phyloP scores from a whole-genome alignment of 176 grass and related monocot genomes.

The Oryza brachyantha region DNA sequence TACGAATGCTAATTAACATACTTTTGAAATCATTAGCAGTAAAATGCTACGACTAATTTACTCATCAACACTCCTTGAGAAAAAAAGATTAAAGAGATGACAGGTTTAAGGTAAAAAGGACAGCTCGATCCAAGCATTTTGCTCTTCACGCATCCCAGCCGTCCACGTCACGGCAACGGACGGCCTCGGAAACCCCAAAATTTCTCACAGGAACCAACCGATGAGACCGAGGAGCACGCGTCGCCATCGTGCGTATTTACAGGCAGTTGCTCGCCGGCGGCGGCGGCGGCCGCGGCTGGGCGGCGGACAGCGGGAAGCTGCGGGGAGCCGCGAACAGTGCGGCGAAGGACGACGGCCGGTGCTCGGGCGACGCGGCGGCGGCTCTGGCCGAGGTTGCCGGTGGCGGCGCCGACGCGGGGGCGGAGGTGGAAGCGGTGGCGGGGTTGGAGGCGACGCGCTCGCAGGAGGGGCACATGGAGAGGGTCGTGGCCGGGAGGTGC shows the following conservation, averaged over 20 bases:
- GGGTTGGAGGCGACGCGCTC: constrained; percentile 64
- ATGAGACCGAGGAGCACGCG: neutral
- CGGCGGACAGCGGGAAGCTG: constrained; percentile 26
- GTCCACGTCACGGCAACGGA: constrained; percentile 34
- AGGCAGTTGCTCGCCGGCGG: constrained; percentile 39
- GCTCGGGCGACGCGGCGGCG: neutral
- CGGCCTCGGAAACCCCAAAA: constrained; percentile 43
- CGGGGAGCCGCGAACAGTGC: constrained; percentile 50
- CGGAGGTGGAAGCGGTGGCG: constrained; percentile 3
- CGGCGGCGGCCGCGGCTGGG: constrained; percentile 34
- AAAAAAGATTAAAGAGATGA: neutral
- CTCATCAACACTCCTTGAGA: neutral
- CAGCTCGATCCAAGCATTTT: constrained; percentile 13
- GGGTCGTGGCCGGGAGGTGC: constrained; percentile 83
- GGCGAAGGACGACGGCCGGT: constrained; percentile 58
- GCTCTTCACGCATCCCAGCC: constrained; percentile 25
- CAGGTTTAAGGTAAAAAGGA: constrained; percentile 14
- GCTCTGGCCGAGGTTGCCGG: neutral
- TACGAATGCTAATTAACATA: neutral
- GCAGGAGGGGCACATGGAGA: constrained; percentile 96
- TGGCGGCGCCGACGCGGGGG: neutral
- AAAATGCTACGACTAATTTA: neutral
- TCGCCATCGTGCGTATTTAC: constrained; percentile 22
- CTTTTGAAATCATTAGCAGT: neutral
- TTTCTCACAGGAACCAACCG: constrained; percentile 28